A percentile compares a stretch with the other conserved stretches of the same genome.
Conservation (phyloP, 83 land plant genomes). For the Picea engelmannii region DNA sequence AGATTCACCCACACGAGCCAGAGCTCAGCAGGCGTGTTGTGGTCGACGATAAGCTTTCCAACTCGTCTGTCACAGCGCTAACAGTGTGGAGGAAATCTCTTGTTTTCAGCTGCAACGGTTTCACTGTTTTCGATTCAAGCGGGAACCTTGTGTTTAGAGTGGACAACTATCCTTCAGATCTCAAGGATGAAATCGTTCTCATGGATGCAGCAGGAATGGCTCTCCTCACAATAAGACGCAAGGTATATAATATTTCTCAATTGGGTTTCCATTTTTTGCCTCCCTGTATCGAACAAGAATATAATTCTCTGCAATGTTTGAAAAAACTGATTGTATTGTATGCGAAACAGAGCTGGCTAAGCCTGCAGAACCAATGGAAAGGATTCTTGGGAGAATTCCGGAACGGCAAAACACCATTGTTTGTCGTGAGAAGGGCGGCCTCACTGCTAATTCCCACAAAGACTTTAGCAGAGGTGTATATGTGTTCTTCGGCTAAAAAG, state of each 20-base stretch:
- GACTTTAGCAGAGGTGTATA: too few relatives aligned
- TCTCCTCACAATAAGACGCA: conserved; percentile 26
- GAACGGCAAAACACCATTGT: too few relatives aligned
- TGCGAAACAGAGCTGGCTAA: not conserved
- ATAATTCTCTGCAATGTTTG: not conserved
- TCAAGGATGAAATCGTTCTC: conserved; percentile 25
- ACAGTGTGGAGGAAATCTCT: conserved; percentile 36
- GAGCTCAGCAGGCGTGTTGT: not conserved
- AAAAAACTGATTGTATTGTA: not conserved
- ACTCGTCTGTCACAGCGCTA: not conserved
- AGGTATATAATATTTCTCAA: conserved; percentile 8
- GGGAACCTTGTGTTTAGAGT: conserved; percentile 31
- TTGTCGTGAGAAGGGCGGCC: too few relatives aligned
- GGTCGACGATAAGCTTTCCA: not conserved
- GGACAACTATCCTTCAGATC: conserved; percentile 21
- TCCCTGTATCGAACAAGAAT: too few relatives aligned
- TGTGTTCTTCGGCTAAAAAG: too few relatives aligned
- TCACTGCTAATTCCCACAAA: too few relatives aligned
- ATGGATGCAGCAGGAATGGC: conserved; percentile 30
- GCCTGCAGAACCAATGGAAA: not conserved
- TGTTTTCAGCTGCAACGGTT: conserved; percentile 27
- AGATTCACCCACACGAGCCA: not conserved
- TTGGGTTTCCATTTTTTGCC: too few relatives aligned
- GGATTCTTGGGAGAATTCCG: too few relatives aligned
- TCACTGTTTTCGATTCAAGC: conserved; percentile 24